A percentile compares a stretch with the other conserved stretches of the same genome.
phyloP scores from a whole-genome alignment of 1,284 basidiomycete genomes.

The Gymnopus androsaceus region DNA sequence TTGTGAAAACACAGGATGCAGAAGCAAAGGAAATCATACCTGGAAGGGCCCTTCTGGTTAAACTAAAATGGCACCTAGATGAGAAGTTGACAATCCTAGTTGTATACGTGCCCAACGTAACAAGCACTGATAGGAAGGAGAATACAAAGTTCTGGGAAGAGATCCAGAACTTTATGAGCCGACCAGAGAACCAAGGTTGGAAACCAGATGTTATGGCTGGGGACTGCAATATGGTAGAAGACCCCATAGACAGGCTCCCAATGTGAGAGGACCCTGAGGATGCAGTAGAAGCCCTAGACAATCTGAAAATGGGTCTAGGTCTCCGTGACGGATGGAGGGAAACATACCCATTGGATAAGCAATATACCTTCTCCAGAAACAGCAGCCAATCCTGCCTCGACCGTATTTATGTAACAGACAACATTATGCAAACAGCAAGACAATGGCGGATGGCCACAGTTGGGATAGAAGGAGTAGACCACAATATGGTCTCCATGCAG shows the following conservation, averaged over 20 bases:
- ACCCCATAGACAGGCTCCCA: conserved; percentile 20
- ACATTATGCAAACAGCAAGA: not conserved
- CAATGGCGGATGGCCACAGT: conserved; percentile 21
- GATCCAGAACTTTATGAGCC: conserved; percentile 15
- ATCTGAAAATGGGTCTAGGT: conserved; percentile 19
- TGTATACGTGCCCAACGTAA: conserved; percentile 27
- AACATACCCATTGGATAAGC: conserved; percentile 23
- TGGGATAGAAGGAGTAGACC: conserved; percentile 21
- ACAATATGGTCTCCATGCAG: conserved; percentile 22
- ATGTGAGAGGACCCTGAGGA: conserved; percentile 16
- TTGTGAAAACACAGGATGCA: not conserved
- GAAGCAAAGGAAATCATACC: conserved; percentile 16
- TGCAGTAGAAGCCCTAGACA: conserved; percentile 16
- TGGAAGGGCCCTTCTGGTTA: conserved; percentile 19
- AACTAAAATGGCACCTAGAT: conserved; percentile 14
- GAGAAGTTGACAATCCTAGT: conserved; percentile 17
- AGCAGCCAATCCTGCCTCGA: conserved; percentile 26
- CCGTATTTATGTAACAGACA: conserved; percentile 27
- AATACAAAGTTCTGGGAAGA: conserved; percentile 27
- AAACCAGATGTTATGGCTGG: conserved; percentile 19
- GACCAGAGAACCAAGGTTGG: not conserved
- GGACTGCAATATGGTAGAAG: conserved; percentile 24
- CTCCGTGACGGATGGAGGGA: conserved; percentile 33
- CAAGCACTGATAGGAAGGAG: not conserved
- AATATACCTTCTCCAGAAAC: conserved; percentile 26